Conservation (phyloP, 2,329 filamentous ascomycete species). For the Macrophomina pseudophaseolina region DNA sequence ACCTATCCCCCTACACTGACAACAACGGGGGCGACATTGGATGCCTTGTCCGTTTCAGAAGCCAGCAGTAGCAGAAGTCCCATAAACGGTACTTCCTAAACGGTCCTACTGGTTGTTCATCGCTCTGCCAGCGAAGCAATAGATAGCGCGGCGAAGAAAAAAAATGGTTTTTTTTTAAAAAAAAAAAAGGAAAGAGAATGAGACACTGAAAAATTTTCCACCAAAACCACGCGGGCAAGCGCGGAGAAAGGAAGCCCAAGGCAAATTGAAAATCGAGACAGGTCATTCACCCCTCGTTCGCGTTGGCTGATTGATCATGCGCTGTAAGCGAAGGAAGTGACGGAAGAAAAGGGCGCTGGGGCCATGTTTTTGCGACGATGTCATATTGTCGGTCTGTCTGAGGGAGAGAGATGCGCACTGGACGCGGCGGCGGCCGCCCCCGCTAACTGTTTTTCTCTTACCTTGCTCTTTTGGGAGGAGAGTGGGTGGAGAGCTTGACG, state of each 20-base stretch:
- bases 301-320: not conserved
- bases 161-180: no score
- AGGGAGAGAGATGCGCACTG: no score
- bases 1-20: no score
- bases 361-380: not conserved
- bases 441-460: not conserved
- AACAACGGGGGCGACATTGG: not conserved
- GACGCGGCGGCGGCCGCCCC: no score
- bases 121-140: not conserved
- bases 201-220: no score
- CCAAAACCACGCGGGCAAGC: not conserved
- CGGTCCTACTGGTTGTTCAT: not conserved
- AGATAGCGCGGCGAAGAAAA: no score
- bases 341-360: not conserved
- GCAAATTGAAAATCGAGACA: no score
- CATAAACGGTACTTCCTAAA: not conserved
- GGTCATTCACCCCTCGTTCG: no score
- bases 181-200: not conserved
- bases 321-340: not conserved
- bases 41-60: not conserved
- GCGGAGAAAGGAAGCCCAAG: no score
- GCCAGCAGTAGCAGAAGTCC: not conserved
- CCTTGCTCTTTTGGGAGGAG: not conserved
- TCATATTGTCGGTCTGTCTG: conserved; percentile 11
- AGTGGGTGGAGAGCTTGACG: not conserved